These are phyloP conservation scores for Actinidia arguta DNA, from an alignment of 179 eudicot species.

Conservation along the genomic window DNA sequence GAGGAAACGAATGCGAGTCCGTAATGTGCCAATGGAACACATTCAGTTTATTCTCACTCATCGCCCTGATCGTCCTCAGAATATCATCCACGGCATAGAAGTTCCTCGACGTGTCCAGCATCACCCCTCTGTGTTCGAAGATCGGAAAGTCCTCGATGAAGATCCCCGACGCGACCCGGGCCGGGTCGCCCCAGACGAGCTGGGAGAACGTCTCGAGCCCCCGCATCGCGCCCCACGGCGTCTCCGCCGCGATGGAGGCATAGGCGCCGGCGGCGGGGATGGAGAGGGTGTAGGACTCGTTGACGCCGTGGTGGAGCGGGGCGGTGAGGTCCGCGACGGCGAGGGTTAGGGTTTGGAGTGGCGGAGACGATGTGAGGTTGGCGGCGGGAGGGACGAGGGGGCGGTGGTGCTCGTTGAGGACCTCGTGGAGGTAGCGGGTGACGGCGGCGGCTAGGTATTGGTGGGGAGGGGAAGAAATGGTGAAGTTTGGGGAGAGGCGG, in stretches of 20 bases:
- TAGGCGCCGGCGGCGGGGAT: constrained; percentile 39
- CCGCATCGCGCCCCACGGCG: constrained; percentile 91
- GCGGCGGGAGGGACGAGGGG: constrained; percentile 45
- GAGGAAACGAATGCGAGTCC: constrained; percentile 90
- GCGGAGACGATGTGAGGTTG: constrained; percentile 17
- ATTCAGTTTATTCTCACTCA: constrained; percentile 82
- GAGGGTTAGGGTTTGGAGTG: constrained; percentile 43
- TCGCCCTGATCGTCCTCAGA: constrained; percentile 63
- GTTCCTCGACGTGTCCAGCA: constrained; percentile 88
- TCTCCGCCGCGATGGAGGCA: constrained; percentile 54
- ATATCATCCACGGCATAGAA: constrained; percentile 64
- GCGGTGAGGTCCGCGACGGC: constrained; percentile 41
- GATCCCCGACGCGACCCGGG: constrained; percentile 48
- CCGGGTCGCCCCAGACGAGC: constrained; percentile 53
- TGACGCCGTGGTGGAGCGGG: constrained; percentile 60
- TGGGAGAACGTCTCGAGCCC: constrained; percentile 84
- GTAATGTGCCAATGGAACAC: constrained; percentile 98
- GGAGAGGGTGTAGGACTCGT: constrained; percentile 78
- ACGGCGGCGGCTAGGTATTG: constrained; percentile 61
- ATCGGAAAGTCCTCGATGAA: constrained; percentile 52
- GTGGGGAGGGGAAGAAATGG: constrained; percentile 46
- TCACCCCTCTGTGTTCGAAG: constrained; percentile 64
- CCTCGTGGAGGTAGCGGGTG: constrained; percentile 46
- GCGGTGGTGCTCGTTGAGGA: constrained; percentile 53
- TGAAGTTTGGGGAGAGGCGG: constrained; percentile 53